Evolutionary conservation across 305 asterid species (phyloP).

Genomic region (Galium porrigens): DNA sequence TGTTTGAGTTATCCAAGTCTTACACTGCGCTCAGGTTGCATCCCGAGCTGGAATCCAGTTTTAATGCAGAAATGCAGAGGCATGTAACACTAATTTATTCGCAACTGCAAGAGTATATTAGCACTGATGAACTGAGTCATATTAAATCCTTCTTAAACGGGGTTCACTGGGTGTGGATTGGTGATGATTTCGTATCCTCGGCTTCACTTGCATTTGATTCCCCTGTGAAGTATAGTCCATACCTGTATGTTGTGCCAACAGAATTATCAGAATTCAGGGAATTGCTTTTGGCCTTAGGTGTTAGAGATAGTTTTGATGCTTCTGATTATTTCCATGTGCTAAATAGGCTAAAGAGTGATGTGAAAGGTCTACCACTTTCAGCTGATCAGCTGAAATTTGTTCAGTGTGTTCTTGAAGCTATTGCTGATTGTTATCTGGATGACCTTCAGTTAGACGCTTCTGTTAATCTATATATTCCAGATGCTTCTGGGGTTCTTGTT

Average conservation of each 20-base stretch:
- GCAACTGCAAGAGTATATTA: constrained; percentile 53
- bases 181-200: constrained; percentile 85
- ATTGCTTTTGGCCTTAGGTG: constrained; percentile 81
- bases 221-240: constrained; percentile 87
- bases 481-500: constrained; percentile 67
- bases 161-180: constrained; percentile 86
- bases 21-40: constrained; percentile 36
- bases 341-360: constrained; percentile 53
- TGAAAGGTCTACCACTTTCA: constrained; percentile 47
- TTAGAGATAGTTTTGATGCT: constrained; percentile 59
- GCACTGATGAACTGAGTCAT: constrained; percentile 34
- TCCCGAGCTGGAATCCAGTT: constrained; percentile 14
- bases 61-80: constrained; percentile 47
- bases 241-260: constrained; percentile 87
- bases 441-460: constrained; percentile 35
- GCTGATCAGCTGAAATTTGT: constrained; percentile 75
- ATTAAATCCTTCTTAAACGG: constrained; percentile 51
- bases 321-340: constrained; percentile 58
- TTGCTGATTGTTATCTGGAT: constrained; percentile 50
- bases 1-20: constrained; percentile 52
- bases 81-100: constrained; percentile 56
- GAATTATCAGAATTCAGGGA: constrained; percentile 69
- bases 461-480: constrained; percentile 50
- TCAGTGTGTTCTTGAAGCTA: constrained; percentile 66
- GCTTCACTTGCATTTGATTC: constrained; percentile 87